These are phyloP conservation scores for Sporothrix sp. DNA, from an alignment of 2,329 filamentous ascomycete genomes.

Conservation along the genomic window DNA sequence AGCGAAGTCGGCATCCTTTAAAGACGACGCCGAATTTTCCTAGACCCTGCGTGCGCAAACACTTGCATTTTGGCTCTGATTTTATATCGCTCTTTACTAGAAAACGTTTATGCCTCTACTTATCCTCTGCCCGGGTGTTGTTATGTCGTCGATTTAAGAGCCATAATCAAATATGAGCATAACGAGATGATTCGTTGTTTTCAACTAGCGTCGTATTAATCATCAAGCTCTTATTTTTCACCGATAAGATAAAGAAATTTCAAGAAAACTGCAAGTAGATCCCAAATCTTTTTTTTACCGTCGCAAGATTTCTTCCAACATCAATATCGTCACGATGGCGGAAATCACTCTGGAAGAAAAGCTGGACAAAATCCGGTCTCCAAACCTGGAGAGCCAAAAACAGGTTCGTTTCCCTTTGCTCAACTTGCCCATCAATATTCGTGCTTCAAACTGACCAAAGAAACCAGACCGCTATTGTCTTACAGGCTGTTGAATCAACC, in stretches of 20 bases:
- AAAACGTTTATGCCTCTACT: too few relatives aligned
- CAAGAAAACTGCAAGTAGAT: constrained; percentile 6
- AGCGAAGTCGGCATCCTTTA: constrained; percentile 78
- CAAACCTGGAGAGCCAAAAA: constrained; percentile 90
- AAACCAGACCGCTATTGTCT: constrained; percentile 74
- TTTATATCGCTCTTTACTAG: neutral
- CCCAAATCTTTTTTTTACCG: neutral
- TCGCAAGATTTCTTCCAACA: neutral
- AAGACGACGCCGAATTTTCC: constrained; percentile 38
- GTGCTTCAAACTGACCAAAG: constrained; percentile 31
- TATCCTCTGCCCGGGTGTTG: too few relatives aligned
- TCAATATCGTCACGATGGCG: constrained; percentile 31
- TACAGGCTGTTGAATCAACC: constrained; percentile 86
- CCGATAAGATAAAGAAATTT: constrained; percentile 14
- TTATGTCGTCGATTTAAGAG: too few relatives aligned
- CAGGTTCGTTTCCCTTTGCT: constrained; percentile 48
- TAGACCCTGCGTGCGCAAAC: constrained; percentile 14
- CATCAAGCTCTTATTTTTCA: too few relatives aligned
- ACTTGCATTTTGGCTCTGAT: neutral
- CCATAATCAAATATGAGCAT: neutral
- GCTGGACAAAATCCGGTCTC: constrained; percentile 93
- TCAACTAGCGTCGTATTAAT: too few relatives aligned
- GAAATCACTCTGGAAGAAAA: constrained; percentile 64
- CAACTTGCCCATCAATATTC: constrained; percentile 9
- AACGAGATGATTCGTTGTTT: too few relatives aligned